Conservation (phyloP, 306 rosid species). For the Cucurbita ficifolia region DNA sequence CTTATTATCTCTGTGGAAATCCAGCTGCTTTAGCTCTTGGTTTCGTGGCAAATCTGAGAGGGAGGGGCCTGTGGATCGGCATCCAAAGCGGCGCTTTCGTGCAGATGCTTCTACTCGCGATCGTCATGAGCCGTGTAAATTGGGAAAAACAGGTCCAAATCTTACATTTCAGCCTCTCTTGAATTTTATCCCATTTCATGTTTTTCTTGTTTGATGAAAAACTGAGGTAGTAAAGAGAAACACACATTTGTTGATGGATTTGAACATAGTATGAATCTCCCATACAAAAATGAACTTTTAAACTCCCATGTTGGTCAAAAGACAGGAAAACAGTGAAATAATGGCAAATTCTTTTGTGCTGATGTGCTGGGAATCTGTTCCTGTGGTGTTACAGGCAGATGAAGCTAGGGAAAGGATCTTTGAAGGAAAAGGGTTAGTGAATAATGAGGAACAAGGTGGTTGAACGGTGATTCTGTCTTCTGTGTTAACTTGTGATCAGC, state of each 20-base stretch:
- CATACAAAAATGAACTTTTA: not conserved
- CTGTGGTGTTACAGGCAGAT: conserved; percentile 5
- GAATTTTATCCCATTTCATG: not conserved
- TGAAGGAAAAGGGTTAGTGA: conserved; percentile 2
- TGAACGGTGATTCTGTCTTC: not conserved
- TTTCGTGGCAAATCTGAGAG: conserved; percentile 34
- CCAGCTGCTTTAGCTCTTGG: conserved; percentile 40
- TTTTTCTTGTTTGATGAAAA: not conserved
- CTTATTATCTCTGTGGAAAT: conserved; percentile 65
- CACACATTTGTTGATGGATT: not conserved
- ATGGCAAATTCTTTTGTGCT: not conserved
- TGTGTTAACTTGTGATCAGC: not conserved
- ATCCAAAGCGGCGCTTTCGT: conserved; percentile 44
- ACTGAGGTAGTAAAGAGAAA: not conserved
- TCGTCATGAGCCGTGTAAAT: conserved; percentile 27
- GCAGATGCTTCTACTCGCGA: conserved; percentile 26
- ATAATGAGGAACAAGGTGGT: not conserved
- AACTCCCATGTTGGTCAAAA: too few species aligned
- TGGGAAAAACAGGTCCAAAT: conserved; percentile 45
- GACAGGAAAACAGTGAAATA: too few species aligned
- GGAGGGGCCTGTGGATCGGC: conserved; percentile 68
- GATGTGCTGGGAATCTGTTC: not conserved
- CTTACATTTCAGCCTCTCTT: not conserved
- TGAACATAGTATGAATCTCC: not conserved
- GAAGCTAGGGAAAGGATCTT: conserved; percentile 24